These are phyloP conservation scores for Paraphoma sp. DNA, from an alignment of 2,329 filamentous ascomycete genomes.

Conservation along the genomic window DNA sequence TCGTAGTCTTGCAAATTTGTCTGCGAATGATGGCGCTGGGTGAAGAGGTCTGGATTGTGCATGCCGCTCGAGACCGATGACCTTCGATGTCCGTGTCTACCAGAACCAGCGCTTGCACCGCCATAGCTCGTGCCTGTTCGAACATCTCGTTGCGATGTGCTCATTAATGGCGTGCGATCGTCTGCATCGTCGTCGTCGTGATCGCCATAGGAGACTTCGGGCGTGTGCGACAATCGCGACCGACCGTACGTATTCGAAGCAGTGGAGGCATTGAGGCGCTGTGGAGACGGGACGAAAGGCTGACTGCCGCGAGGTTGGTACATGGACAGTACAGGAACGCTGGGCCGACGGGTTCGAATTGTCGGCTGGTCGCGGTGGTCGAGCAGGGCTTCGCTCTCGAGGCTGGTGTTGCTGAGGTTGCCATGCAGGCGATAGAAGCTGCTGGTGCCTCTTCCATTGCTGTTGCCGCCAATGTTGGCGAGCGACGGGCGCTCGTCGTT, in stretches of 20 bases:
- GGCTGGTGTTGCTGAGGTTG: conserved; percentile 80
- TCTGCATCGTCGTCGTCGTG: conserved; percentile 54
- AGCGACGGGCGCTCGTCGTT: conserved; percentile 60
- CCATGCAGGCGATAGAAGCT: conserved; percentile 62
- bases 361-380: conserved; percentile 74
- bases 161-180: conserved; percentile 64
- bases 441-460: conserved; percentile 46
- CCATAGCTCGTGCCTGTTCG: conserved; percentile 46
- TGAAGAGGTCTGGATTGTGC: conserved; percentile 33
- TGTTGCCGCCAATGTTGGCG: conserved; percentile 43
- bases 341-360: conserved; percentile 51
- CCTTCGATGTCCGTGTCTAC: conserved; percentile 28
- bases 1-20: conserved; percentile 57
- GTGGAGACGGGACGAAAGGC: conserved; percentile 25
- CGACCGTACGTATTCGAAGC: conserved; percentile 23
- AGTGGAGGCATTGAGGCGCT: conserved; percentile 20
- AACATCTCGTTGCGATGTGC: conserved; percentile 43
- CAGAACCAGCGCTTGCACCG: conserved; percentile 36
- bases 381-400: conserved; percentile 86
- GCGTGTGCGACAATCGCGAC: conserved; percentile 39
- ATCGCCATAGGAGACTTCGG: conserved; percentile 53
- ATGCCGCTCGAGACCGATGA: conserved; percentile 42
- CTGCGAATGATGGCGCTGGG: conserved; percentile 35
- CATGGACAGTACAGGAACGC: conserved; percentile 47
- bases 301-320: conserved; percentile 36